Evolutionary conservation across 1,139 yeast genomes (phyloP), one percentile per base, ranked within the genome.

Genomic region (Saccharomycopsis hybrid): DNA sequence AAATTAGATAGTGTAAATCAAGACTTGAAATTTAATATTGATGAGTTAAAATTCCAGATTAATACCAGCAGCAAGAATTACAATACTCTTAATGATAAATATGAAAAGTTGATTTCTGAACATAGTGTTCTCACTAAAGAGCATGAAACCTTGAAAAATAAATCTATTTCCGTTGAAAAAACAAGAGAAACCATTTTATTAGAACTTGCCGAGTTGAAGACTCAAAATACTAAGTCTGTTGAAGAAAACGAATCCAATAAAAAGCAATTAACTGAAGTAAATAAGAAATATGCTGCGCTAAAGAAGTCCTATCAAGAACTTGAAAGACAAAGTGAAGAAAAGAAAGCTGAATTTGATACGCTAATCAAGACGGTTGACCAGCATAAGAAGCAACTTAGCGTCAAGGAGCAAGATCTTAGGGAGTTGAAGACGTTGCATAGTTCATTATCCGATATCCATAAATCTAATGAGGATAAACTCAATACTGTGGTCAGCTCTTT

Each of bases 51-150:
- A 30, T 52, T 52, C 28, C 25, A 49, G 11, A 45, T 25, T 11
- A 52, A 52, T 39, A 13, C 52, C 1, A 11, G 47, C 11, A 47
- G 42, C 13, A 52, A 52, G 47, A 28, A 43, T 5, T 52, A 27
- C 32, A 50, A 50, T 48, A 44, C 32, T n/a, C 37, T 51, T 38
- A 40, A 41, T 9, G 46, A 48, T 18, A 31, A 27, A 24, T 27
- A 35, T 27, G 29, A 49, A 33, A 7, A 18, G 5, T 38, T 47
- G 38, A 27, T 29, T 27, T 7, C 36, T 30, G 38, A 38, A 30
- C 24, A 42, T 33, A 32, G 18, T 5, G 36, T 28, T 4, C 38
- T 51, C 28, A 18, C 28, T 4, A 27, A 8, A 9, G 33, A 41
- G 2, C 43, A 48, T 38, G 11, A 28, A 29, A 38, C 39, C 3